Conservation (phyloP, 2,329 filamentous ascomycete species). For the Cercospora nicotianae region DNA sequence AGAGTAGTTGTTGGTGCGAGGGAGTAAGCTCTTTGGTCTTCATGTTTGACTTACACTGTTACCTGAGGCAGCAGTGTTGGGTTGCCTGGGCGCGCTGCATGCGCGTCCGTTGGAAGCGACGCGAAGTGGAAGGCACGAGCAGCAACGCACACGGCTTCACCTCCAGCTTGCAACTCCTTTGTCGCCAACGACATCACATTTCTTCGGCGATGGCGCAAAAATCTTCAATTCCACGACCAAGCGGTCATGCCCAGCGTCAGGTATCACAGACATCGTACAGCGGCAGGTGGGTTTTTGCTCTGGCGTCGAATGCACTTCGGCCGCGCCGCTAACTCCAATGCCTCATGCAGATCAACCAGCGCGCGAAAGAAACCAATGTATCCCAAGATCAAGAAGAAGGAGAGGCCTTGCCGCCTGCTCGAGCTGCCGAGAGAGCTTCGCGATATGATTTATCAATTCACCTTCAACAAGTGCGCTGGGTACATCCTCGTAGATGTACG, state of each 20-base stretch:
- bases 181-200: neutral
- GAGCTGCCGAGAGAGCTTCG: neutral
- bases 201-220: too few species aligned
- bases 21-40: neutral
- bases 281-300: too few species aligned
- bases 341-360: too few species aligned
- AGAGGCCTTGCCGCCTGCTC: neutral
- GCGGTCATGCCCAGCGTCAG: too few species aligned
- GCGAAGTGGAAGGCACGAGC: neutral
- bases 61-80: neutral
- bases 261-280: too few species aligned
- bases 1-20: conserved; percentile 3
- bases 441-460: neutral
- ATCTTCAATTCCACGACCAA: too few species aligned
- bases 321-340: too few species aligned
- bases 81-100: neutral
- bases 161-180: neutral
- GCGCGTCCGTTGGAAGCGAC: neutral
- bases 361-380: too few species aligned
- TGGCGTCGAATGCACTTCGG: too few species aligned
- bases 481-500: too few species aligned
- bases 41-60: neutral
- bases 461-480: neutral
- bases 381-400: too few species aligned
- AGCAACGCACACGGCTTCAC: neutral